These are phyloP conservation scores for Neurospora tetrasperma DNA, from an alignment of 495 filamentous ascomycete species.

Conservation along the genomic window DNA sequence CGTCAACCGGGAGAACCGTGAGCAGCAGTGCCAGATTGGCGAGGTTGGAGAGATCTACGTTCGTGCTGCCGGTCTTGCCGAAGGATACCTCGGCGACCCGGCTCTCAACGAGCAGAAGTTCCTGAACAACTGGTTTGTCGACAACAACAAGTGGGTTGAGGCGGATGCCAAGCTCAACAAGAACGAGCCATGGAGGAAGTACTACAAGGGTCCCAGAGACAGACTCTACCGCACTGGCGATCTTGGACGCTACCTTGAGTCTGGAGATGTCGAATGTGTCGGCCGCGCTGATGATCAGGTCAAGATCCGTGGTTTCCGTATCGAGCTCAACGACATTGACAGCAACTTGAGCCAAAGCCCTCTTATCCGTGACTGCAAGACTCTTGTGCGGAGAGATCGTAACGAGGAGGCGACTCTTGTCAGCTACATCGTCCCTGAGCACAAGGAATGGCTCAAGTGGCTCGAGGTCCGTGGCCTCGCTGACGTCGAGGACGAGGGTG, in stretches of 20 bases:
- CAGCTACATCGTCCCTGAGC: constrained; percentile 83
- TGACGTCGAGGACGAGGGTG: constrained; percentile 38
- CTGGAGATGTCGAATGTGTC: constrained; percentile 64
- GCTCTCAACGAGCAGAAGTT: constrained; percentile 73
- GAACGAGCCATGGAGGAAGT: constrained; percentile 63
- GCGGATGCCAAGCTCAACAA: constrained; percentile 45
- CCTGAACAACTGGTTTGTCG: constrained; percentile 79
- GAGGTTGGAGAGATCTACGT: constrained; percentile 85
- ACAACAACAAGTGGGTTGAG: constrained; percentile 60
- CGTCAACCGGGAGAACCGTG: constrained; percentile 67
- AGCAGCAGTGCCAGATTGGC: constrained; percentile 64
- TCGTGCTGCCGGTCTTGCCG: constrained; percentile 78
- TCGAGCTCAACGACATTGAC: constrained; percentile 92
- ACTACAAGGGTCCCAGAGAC: constrained; percentile 77
- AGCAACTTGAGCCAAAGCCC: constrained; percentile 69
- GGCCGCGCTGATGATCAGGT: constrained; percentile 85
- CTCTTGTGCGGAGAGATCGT: constrained; percentile 75
- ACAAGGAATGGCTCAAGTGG: constrained; percentile 60
- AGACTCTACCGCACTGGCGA: constrained; percentile 79
- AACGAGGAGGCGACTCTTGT: constrained; percentile 85
- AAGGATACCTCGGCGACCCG: constrained; percentile 68
- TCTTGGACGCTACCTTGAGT: constrained; percentile 61
- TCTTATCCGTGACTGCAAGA: constrained; percentile 77
- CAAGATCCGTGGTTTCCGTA: constrained; percentile 92
- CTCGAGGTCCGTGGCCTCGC: constrained; percentile 43